These are phyloP conservation scores for Geranomyces michiganensis DNA, from an alignment of 192 early-diverging fungal species.

Conservation along the genomic window DNA sequence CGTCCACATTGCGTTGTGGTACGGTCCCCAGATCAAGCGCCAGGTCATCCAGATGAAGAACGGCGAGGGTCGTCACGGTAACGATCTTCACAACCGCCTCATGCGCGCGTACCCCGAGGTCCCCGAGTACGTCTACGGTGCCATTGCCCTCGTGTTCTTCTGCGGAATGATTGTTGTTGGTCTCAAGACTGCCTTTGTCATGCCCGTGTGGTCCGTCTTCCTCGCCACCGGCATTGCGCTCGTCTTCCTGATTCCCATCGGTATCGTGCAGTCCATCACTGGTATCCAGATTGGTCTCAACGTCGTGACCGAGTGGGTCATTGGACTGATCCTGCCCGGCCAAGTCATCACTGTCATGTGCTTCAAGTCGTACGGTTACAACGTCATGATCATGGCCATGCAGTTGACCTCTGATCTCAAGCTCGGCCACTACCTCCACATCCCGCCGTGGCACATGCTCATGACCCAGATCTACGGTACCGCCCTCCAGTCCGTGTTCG, in stretches of 20 bases:
- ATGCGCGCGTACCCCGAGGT: slow-evolving; percentile 75
- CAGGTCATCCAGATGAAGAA: slow-evolving; percentile 39
- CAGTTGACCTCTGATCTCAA: slow-evolving; percentile 72
- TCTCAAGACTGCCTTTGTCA: slow-evolving; percentile 57
- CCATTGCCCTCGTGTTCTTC: slow-evolving; percentile 48
- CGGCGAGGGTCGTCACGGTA: slow-evolving; percentile 38
- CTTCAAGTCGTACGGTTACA: slow-evolving; percentile 87
- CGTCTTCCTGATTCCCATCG: slow-evolving; percentile 54
- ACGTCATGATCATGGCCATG: slow-evolving; percentile 76
- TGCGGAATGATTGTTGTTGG: slow-evolving; percentile 52
- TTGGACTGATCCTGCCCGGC: slow-evolving; percentile 79
- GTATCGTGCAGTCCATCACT: slow-evolving; percentile 78
- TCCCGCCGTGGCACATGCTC: slow-evolving; percentile 68
- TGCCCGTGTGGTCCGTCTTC: slow-evolving; percentile 75
- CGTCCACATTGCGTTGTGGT: slow-evolving; percentile 57
- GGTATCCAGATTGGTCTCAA: slow-evolving; percentile 80
- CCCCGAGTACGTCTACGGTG: slow-evolving; percentile 62
- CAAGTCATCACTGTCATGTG: slow-evolving; percentile 80
- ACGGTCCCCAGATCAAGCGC: slow-evolving; percentile 56
- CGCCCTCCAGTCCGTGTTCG: slow-evolving; percentile 56
- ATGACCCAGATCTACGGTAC: slow-evolving; percentile 62
- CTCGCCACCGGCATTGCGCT: slow-evolving; percentile 28
- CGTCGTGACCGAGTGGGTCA: slow-evolving; percentile 84
- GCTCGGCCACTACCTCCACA: slow-evolving; percentile 77
- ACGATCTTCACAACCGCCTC: slow-evolving; percentile 70